Base-by-base conservation (phyloP, 306 rosid genomes). In the Malus asiatica region DNA sequence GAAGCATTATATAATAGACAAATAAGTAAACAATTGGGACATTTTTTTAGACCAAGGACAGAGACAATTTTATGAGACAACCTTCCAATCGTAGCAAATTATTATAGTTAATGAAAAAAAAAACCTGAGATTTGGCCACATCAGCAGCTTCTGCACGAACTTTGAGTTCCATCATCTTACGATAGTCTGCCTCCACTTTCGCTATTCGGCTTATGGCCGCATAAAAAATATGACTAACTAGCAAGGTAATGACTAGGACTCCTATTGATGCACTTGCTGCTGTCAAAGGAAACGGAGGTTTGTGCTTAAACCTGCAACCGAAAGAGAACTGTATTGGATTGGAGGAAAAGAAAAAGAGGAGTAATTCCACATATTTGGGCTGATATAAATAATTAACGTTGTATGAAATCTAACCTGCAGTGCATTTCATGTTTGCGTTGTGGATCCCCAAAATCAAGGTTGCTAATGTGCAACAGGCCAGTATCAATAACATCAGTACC, bases 401-500 rank as follows among this genome's bases (percentile, higher is more conserved):
- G 15, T 60, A 74, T 27, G 33, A 80, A 42, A 84, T 78, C 88
- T 80, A 74, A 94, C 98, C 98, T 85, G 91, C 98, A 95, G 74
- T 95, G 98, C 97, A 95, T 92, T 87, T 95, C 97, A 76, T 95
- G 97, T 86, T 89, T 95, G 72, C 97, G 93, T 45, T 80, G 91
- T 4, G 98, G 98, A 86, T 95, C 98, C 76, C 98, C 96, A 77
- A 95, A 95, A 81, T 95, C 98, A 65, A 95, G 85, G 81, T 71
- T 61, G 86, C 96, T 95, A 73, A 87, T 69, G 60, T 40, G 88
- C 78, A 88, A 83, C 48, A 87, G 82, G 78, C 97, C 97, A 53
- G 98, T 92, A 75, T 92, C 97, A 52, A 74, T 67, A 77, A 90
- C 89, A 78, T 88, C 96, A 78, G 89, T 78, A 70, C 98, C 97